Base-by-base conservation (phyloP, 192 early-diverging fungal genomes). In the Coemansia sp. region DNA sequence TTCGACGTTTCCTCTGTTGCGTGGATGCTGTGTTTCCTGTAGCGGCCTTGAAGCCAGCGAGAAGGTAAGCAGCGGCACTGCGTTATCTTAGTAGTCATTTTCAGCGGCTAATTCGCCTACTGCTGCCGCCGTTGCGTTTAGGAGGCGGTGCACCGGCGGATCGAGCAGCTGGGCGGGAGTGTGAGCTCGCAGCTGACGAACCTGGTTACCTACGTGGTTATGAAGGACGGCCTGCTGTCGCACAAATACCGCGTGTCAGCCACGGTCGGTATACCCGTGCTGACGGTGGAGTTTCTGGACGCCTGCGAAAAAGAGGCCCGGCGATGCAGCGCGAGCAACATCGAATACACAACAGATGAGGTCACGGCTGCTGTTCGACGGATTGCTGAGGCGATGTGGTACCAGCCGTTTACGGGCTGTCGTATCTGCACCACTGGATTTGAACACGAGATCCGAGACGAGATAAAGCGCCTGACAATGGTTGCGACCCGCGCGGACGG, bases 381-480 rank as follows among this genome's bases (percentile, higher is more conserved):
- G 28, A 67, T 71, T 46, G 60, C 62, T 1, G 46, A 47, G 45
- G 41, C 43, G 7, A 60, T 53, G 11, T 54, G 75, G 32, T 55
- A 67, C 8, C 51, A 41, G 17, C 75, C 75, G 17, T 78, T 78
- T 28, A 43, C 75, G 8, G 70, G 70, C 11, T 78, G 68, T 11
- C 44, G 47, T 19, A 49, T 78, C 17, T 72, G 69, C 53, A 57
- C 70, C 0, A 78, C 75, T 5, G 75, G 75, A 1, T 64, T 78
- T 26, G 26, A 40, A n/a, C 11, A 34, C 2, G 59, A 66, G 9
- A 14, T 70, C 14, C 74, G 67, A 17, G 60, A 60, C 14, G 58
- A 78, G 41, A 78, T 78, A 4, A 64, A 58, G 19, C 38, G 34
- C 0, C 45, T 72, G 11, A 54, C 57, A 6, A 42, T 40, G 9